Evolutionary conservation across 441 rosid genomes (phyloP), one percentile per base, ranked within the genome.

Genomic region (Corymbia citriodora): DNA sequence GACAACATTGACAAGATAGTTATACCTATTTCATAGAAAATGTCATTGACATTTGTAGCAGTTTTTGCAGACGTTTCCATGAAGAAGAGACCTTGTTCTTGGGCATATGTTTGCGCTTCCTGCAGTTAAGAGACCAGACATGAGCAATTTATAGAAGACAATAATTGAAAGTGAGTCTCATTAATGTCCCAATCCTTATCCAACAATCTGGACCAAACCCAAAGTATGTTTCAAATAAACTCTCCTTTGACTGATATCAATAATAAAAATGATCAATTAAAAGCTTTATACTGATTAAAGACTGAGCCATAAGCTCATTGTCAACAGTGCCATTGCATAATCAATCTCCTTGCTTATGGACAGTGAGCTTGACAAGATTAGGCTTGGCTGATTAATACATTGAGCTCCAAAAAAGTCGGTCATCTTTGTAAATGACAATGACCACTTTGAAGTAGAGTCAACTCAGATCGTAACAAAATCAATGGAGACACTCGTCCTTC

Each of bases 31-130:
- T 98, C 99, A 87, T 96, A 93, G 92, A 98, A 98, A 88, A 97
- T 93, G 87, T 97, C 99, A 89, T 97, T 97, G 81, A 97, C 99
- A 90, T 98, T 97, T 61, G 94, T 53, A 36, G 99, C 99, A 59
- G 99, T 96, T 94, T 98, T 98, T 11, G 99, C 99, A 79, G 99
- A 98, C 61, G 99, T 97, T 94, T 98, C 99, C 97, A 96, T 95
- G 92, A 97, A 98, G 96, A 98, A 98, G 90, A 98, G 98, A 63
- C 96, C n/a, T n/a, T 96, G 94, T 92, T 97, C 99, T 87, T 96
- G 94, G 27, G 99, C 99, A 95, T 96, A 98, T 52, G 90, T 88
- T 93, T 97, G 94, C n/a, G 99, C 99, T 91, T 97, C 99, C 99
- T 98, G 95, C 94, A 91, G 91, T n/a, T 82, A 88, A 17, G 70